These are phyloP conservation scores for Psilocybe sp. DNA, from an alignment of 768 basidiomycete species.

Conservation along the genomic window DNA sequence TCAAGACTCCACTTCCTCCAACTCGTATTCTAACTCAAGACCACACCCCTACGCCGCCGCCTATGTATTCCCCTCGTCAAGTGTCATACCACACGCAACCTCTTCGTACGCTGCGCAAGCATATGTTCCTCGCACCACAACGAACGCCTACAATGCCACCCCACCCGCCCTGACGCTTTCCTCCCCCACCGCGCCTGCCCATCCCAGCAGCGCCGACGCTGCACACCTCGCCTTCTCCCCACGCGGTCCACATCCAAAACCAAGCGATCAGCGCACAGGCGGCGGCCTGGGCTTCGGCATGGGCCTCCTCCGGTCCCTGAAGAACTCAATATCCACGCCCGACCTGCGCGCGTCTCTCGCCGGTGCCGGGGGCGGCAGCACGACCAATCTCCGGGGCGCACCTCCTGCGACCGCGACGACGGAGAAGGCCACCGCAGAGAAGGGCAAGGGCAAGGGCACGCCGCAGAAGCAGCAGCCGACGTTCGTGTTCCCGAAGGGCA, in stretches of 20 bases:
- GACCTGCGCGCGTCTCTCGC: conserved; percentile 55
- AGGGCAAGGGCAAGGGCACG: not conserved
- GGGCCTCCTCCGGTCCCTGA: conserved; percentile 30
- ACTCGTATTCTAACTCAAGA: not conserved
- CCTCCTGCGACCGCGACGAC: not conserved
- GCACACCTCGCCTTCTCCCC: conserved; percentile 12
- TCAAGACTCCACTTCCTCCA: conserved; percentile 23
- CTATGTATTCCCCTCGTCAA: conserved; percentile 29
- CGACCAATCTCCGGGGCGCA: not conserved
- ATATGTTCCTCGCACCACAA: not conserved
- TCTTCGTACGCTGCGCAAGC: too few relatives aligned
- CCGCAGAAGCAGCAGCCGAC: conserved; percentile 5
- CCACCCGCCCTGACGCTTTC: conserved; percentile 14
- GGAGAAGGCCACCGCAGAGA: not conserved
- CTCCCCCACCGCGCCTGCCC: conserved; percentile 11
- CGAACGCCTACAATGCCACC: conserved; percentile 5
- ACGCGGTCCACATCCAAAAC: conserved; percentile 25
- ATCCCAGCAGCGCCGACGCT: conserved; percentile 3
- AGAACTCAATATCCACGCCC: conserved; percentile 64
- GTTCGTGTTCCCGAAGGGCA: conserved; percentile 33
- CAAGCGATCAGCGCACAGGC: conserved; percentile 12
- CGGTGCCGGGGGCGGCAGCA: not conserved
- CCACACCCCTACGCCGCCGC: conserved; percentile 18
- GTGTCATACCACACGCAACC: too few relatives aligned
- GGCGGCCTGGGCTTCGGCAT: conserved; percentile 15